Evolutionary conservation across 2,329 filamentous ascomycete species (phyloP).

Genomic region (Colletotrichum sp.): DNA sequence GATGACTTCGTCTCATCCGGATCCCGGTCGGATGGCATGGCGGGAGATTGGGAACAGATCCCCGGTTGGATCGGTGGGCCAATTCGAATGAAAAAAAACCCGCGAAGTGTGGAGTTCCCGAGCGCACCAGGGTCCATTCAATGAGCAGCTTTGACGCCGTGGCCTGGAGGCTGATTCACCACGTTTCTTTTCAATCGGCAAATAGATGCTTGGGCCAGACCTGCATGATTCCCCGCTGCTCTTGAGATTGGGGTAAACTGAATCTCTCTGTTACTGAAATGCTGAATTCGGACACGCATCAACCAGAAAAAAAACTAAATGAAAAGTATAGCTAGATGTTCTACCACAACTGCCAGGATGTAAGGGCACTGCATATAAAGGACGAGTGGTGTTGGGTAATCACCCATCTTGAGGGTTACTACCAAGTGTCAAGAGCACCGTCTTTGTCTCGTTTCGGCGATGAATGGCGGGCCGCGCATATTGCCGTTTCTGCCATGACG

Average conservation of each 20-base stretch:
- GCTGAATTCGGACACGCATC: not conserved
- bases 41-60: not conserved
- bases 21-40: not conserved
- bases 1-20: not conserved
- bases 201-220: not conserved
- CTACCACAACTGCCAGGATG: not conserved
- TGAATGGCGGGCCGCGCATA: not conserved
- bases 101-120: not conserved
- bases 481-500: not conserved
- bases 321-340: not conserved
- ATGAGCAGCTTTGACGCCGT: not conserved
- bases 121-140: not conserved
- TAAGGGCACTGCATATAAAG: not conserved
- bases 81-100: not conserved
- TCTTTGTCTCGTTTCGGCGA: not conserved
- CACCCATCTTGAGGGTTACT: not conserved
- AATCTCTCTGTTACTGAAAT: not conserved
- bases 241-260: not conserved
- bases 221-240: not conserved
- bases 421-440: not conserved
- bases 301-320: not conserved
- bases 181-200: not conserved
- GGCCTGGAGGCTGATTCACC: not conserved
- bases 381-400: not conserved
- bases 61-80: not conserved